A percentile compares a stretch with the other conserved stretches of the same genome.
Evolutionary conservation across 768 basidiomycete genomes (phyloP).

Genomic region (Auriscalpium vulgare): DNA sequence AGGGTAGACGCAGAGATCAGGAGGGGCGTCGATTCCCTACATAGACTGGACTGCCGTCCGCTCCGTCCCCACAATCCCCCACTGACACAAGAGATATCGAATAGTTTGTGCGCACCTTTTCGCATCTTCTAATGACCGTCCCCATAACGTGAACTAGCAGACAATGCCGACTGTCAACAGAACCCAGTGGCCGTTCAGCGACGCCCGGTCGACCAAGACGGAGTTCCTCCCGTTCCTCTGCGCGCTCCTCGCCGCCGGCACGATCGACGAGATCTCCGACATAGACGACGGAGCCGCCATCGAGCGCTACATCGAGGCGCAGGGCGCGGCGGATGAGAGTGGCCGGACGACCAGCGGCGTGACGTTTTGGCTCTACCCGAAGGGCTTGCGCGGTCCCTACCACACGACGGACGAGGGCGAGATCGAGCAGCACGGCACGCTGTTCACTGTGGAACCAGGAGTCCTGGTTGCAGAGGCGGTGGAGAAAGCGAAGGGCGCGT

Average conservation of each 20-base stretch:
- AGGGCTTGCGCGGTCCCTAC: conserved; percentile 7
- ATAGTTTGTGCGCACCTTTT: too few relatives aligned
- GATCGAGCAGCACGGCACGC: conserved; percentile 7
- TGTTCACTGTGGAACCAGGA: conserved; percentile 8
- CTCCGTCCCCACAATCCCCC: too few relatives aligned
- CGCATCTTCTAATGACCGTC: too few relatives aligned
- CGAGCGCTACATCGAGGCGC: neutral
- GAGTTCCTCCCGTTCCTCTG: neutral
- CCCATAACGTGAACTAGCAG: too few relatives aligned
- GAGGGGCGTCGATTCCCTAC: too few relatives aligned
- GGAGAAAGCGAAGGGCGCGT: neutral
- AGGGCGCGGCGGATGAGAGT: neutral
- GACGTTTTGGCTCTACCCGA: conserved; percentile 12
- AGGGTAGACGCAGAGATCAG: too few relatives aligned
- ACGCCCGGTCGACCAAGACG: neutral
- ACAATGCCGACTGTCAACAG: too few relatives aligned
- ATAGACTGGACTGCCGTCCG: too few relatives aligned
- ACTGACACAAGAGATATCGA: too few relatives aligned
- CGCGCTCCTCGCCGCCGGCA: neutral
- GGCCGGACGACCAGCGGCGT: neutral
- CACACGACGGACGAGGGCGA: conserved; percentile 7
- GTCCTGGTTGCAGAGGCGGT: neutral
- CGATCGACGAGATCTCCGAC: conserved; percentile 4
- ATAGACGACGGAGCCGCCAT: conserved; percentile 4
- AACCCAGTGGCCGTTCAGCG: neutral